Conservation (phyloP, 1,284 basidiomycete genomes). For the Ceratobasidium sp. region DNA sequence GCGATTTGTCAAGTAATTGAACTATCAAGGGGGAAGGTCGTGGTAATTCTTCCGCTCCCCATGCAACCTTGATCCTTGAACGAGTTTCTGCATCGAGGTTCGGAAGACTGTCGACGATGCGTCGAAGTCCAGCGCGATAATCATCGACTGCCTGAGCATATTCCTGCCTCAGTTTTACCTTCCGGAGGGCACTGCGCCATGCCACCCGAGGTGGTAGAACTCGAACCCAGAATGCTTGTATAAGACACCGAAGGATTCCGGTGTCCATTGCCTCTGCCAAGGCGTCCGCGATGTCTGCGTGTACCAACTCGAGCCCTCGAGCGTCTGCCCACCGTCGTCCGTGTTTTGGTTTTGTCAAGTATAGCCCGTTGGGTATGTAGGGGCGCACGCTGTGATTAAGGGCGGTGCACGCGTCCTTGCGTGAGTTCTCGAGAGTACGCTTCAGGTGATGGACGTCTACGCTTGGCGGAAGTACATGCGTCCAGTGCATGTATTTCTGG, state of each 20-base stretch:
- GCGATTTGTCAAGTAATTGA: conserved; percentile 25
- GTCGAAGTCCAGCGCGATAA: conserved; percentile 11
- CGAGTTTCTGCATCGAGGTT: conserved; percentile 7
- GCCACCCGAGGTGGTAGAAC: not conserved
- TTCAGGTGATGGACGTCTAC: not conserved
- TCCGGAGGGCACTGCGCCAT: not conserved
- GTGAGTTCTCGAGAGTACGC: conserved; percentile 16
- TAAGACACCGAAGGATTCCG: conserved; percentile 15
- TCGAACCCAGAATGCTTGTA: conserved; percentile 8
- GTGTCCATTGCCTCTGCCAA: conserved; percentile 28
- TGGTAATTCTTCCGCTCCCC: conserved; percentile 17
- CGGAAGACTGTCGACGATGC: not conserved
- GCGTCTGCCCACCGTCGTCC: conserved; percentile 32
- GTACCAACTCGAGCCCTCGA: conserved; percentile 30
- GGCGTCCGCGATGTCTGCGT: conserved; percentile 11
- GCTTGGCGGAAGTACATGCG: conserved; percentile 14
- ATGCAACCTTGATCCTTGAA: not conserved
- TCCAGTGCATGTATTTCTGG: conserved; percentile 25
- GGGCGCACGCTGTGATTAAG: conserved; percentile 22
- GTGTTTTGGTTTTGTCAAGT: not conserved
- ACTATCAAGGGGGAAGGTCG: not conserved
- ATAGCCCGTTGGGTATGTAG: not conserved
- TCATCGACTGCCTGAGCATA: conserved; percentile 5
- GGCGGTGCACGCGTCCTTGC: conserved; percentile 6
- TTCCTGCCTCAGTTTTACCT: conserved; percentile 22